Percentiles rank a stretch among this genome's conserved stretches.
These are phyloP conservation scores for Ustilago xerochloae DNA, from an alignment of 1,284 basidiomycete species.

Conservation along the genomic window DNA sequence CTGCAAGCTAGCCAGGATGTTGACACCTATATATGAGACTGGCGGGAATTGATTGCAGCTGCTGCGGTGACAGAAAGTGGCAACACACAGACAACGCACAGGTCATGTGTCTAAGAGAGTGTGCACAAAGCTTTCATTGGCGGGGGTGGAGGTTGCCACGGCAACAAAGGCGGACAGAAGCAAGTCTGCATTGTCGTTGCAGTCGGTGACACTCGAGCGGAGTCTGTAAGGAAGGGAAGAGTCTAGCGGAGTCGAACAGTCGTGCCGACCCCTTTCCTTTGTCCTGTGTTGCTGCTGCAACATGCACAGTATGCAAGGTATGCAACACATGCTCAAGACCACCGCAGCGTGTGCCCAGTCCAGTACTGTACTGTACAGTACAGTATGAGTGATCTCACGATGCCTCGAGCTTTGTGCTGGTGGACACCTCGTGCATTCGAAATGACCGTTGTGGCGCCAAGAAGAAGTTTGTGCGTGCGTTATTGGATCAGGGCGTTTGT, in stretches of 20 bases:
- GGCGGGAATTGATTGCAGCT: background rate
- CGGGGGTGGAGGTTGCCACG: background rate
- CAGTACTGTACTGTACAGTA: background rate
- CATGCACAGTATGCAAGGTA: background rate
- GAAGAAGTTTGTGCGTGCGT: background rate
- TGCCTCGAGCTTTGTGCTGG: too few relatives aligned
- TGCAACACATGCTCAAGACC: background rate
- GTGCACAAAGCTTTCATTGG: background rate
- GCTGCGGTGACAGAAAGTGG: background rate
- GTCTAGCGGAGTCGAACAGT: background rate
- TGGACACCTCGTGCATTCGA: too few relatives aligned
- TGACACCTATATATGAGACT: background rate
- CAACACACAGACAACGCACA: background rate
- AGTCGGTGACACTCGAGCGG: background rate
- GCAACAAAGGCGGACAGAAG: too few relatives aligned
- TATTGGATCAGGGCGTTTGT: background rate
- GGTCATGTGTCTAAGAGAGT: background rate
- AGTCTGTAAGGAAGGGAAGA: background rate
- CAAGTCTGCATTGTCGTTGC: background rate
- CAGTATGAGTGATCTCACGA: too few relatives aligned
- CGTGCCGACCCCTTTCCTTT: background rate
- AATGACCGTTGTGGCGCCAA: background rate
- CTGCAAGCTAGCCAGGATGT: background rate
- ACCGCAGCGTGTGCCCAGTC: background rate
- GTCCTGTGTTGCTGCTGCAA: background rate